Conservation (phyloP, 106 monocot species). For the Dactylorhiza incarnata region DNA sequence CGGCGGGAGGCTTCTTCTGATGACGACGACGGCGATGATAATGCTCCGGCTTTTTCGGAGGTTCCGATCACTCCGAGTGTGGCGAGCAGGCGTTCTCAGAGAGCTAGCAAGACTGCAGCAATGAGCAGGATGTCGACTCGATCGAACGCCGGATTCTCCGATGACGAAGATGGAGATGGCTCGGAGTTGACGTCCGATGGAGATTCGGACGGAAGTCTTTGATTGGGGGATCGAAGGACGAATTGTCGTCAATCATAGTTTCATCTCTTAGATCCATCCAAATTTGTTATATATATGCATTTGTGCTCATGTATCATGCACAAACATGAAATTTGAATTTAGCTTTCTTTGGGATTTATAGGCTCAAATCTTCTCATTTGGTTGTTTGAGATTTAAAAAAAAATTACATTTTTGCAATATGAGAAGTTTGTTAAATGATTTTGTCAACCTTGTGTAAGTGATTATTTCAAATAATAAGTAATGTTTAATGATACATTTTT, state of each 20-base stretch:
- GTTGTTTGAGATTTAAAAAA: too few species aligned
- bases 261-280: too few species aligned
- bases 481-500: too few species aligned
- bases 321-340: too few species aligned
- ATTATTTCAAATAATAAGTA: too few species aligned
- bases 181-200: conserved; percentile 64
- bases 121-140: conserved; percentile 57
- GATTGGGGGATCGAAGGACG: conserved; percentile 9
- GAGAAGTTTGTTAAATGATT: too few species aligned
- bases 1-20: conserved; percentile 17
- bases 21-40: conserved; percentile 16
- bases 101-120: conserved; percentile 79
- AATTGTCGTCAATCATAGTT: background rate
- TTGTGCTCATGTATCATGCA: too few species aligned
- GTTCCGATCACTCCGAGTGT: conserved; percentile 28
- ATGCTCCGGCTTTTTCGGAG: conserved; percentile 6
- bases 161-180: conserved; percentile 29
- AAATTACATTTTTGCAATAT: too few species aligned
- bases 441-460: too few species aligned
- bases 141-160: conserved; percentile 9
- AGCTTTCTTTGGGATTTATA: too few species aligned
- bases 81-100: conserved; percentile 37
- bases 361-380: too few species aligned
- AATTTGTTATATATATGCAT: too few species aligned
- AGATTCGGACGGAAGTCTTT: conserved; percentile 24